Evolutionary conservation across 148 eudicot species (phyloP), one percentile per base, ranked within the genome.

Genomic region (Rhododendron vialii): DNA sequence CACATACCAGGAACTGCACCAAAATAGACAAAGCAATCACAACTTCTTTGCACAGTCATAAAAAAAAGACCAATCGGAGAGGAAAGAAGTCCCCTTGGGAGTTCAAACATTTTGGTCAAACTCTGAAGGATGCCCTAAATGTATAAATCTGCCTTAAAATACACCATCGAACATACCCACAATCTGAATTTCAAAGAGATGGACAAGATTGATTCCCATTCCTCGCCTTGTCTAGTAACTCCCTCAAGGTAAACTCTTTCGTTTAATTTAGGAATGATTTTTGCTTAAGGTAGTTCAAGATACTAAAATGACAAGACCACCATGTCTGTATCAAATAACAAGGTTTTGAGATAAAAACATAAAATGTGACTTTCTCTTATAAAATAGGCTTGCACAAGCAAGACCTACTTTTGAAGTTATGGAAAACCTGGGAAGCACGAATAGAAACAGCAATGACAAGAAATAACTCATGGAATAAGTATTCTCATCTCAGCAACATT

Each of bases 1-100:
- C 95, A 93, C 91, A 89, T 87, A 88, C 93, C 95, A 65, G 95
- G 91, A 86, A 92, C 98, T 95, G 92, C 84, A 82, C 67, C 82
- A 86, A 81, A 80, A 84, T 50, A 65, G 87, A 24, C 13, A 84
- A 67, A 80, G 7, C 12, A 80, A 53, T 24, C 47, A 18, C 57
- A 55, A 81, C 69, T 81, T 57, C 11, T 8, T 35, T 55, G 28
- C 47, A 35, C 26, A 35, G 48, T 6, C 69, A 81, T 26, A 35
- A 81, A 53, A 7, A 55, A 33, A 57, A 20, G 36, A 8, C n/a
- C 13, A 28, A 50, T 17, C 15, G 22, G 26, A 30, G 35, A 7
- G 47, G 47, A 11, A 30, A 55, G 47, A 81, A 33, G 45, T 33
- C 47, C 11, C 41, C 41, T 80, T 14, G 41, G 38, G 43, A 38